These are phyloP conservation scores for Globisporangium megalacanthum DNA, from an alignment of 352 stramenopile genomes.

Conservation along the genomic window DNA sequence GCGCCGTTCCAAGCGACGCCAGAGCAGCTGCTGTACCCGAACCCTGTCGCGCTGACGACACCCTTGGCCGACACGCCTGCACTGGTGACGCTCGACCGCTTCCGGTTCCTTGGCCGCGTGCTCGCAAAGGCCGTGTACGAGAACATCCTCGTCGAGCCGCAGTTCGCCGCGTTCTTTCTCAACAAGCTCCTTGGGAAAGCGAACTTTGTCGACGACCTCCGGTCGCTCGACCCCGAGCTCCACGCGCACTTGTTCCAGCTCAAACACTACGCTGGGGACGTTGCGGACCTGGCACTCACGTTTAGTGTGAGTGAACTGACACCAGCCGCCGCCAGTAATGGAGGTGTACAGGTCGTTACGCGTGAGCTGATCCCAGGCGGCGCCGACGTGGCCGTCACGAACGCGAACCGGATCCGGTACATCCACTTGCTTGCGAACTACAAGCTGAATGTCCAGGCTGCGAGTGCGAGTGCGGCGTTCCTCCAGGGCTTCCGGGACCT, in stretches of 20 bases:
- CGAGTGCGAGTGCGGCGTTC: constrained; percentile 53
- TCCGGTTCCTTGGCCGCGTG: constrained; percentile 93
- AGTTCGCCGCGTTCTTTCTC: constrained; percentile 97
- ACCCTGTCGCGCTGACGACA: no score
- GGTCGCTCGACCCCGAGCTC: constrained; percentile 91
- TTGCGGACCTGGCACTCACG: constrained; percentile 90
- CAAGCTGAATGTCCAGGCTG: constrained; percentile 91
- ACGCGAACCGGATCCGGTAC: constrained; percentile 94
- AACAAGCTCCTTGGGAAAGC: constrained; percentile 91
- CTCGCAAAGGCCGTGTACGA: constrained; percentile 96
- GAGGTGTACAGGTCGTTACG: constrained; percentile 65
- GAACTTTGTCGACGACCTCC: constrained; percentile 90
- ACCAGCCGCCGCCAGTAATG: constrained; percentile 15
- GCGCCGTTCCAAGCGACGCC: constrained; percentile 81
- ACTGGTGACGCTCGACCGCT: constrained; percentile 89
- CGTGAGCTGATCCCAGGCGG: constrained; percentile 84
- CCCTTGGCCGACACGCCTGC: no score
- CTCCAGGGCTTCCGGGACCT: constrained; percentile 69
- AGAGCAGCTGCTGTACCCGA: constrained; percentile 92
- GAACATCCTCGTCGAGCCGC: constrained; percentile 94
- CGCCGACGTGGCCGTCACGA: constrained; percentile 85
- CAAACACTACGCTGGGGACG: constrained; percentile 92
- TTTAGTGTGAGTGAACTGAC: constrained; percentile 80
- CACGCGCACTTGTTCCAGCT: constrained; percentile 96
- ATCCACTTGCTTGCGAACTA: constrained; percentile 96